Evolutionary conservation across 1,139 yeast species (phyloP), one percentile per base, ranked within the genome.

Genomic region (Dujonia santamariae): DNA sequence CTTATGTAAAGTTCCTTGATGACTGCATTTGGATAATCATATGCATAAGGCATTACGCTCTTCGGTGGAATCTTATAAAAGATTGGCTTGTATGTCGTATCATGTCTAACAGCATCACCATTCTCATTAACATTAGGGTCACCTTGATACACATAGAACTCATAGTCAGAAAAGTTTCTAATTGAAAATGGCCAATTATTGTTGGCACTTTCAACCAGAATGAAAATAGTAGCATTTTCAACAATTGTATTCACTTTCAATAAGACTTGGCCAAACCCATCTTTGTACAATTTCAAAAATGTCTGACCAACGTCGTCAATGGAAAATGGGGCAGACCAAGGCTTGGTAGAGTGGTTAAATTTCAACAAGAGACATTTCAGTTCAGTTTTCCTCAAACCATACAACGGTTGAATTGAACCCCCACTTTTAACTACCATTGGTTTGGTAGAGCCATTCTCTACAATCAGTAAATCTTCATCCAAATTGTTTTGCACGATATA

Each of bases 21-120:
- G 9, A 78, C 67, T 0, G 96, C 97, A 37, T 95, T 87, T 0
- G 98, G 98, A 59, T 78, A 92, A 54, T 94, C 98, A 87, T 96
- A 94, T 0, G 98, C 88, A 56, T 92, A 94, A 0, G 97, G 97
- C 98, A 94, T 94, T 2, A 87, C 95, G 63, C 96, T 86, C 53
- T 78, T 80, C 1, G 95, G 80, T 0, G 97, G 97, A 17, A 90
- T 72, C 38, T 77, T 75, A 53, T 90, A 92, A 49, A 73, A 79
- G 17, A 87, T 70, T 3, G 94, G 94, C 43, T 79, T 80, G 53
- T 79, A 85, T n/a, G 64, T 65, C 5, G 61, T 65, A 38, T 67
- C 61, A 49, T 67, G 42, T 45, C 67, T 63, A 35, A 75, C 62
- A 29, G 67, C 65, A 39, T 78, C 85, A 7, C 92, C 95, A 45